Conservation (phyloP, 768 basidiomycete species). For the Naganishia vaughanmartiniae region DNA sequence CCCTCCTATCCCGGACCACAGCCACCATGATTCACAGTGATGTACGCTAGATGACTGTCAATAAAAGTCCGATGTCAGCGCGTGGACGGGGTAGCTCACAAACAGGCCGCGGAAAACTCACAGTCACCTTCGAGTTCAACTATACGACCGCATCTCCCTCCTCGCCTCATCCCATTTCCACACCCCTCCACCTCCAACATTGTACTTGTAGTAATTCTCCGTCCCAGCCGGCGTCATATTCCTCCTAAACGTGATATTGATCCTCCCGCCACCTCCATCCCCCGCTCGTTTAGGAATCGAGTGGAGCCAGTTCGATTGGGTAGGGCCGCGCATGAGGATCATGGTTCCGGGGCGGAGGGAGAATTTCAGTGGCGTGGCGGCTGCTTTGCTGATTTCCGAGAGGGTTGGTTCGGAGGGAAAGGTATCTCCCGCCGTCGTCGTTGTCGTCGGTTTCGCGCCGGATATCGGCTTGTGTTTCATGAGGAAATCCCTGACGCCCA, state of each 20-base stretch:
- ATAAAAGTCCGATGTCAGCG: no score
- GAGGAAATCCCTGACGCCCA: slow-evolving; percentile 46
- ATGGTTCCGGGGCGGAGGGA: slow-evolving; percentile 44
- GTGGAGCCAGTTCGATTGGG: slow-evolving; percentile 51
- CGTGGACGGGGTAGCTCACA: no score
- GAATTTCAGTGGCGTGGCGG: slow-evolving; percentile 38
- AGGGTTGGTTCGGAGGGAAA: neutral
- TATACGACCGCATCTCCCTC: slow-evolving; percentile 17
- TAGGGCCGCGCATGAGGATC: slow-evolving; percentile 49
- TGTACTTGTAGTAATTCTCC: slow-evolving; percentile 49
- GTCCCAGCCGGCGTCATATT: slow-evolving; percentile 48
- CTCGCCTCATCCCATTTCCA: slow-evolving; percentile 26
- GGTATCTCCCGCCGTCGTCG: neutral
- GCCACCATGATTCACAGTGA: no score
- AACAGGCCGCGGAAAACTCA: no score
- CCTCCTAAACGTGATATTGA: slow-evolving; percentile 52
- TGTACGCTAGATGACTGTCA: no score
- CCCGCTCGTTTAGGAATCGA: slow-evolving; percentile 48
- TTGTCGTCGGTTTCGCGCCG: slow-evolving; percentile 35
- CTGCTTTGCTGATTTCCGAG: neutral
- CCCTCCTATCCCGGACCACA: no score
- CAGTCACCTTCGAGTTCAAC: no score
- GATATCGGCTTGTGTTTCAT: slow-evolving; percentile 45
- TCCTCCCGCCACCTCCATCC: slow-evolving; percentile 41
- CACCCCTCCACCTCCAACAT: slow-evolving; percentile 38